phyloP scores from a whole-genome alignment of 1,284 basidiomycete species.

The Cerioporus squamosus region DNA sequence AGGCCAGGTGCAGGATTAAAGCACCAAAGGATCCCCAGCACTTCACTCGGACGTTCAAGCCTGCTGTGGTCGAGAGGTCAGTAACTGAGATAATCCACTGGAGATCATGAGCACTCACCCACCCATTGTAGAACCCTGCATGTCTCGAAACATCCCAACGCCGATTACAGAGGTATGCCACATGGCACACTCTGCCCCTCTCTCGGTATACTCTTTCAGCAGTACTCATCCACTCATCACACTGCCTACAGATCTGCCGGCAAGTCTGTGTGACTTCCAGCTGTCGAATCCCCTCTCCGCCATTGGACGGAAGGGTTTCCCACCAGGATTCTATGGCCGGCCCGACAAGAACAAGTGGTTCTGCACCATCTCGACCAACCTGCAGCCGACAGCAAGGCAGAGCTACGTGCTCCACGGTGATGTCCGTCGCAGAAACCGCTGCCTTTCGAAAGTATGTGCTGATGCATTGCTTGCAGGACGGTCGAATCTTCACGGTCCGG shows the following conservation, averaged over 20 bases:
- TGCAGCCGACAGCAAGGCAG: slow-evolving; percentile 77
- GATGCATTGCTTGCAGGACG: slow-evolving; percentile 58
- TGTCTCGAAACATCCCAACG: slow-evolving; percentile 53
- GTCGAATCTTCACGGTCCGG: slow-evolving; percentile 60
- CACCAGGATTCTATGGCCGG: slow-evolving; percentile 62
- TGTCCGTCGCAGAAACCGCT: slow-evolving; percentile 39
- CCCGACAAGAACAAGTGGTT: slow-evolving; percentile 59
- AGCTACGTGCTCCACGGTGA: slow-evolving; percentile 65
- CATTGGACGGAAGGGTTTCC: slow-evolving; percentile 51
- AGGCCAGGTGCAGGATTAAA: slow-evolving; percentile 45
- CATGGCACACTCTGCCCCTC: too few species aligned
- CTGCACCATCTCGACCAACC: slow-evolving; percentile 73
- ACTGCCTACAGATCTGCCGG: slow-evolving; percentile 25
- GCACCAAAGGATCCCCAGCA: slow-evolving; percentile 56
- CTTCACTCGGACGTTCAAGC: slow-evolving; percentile 44
- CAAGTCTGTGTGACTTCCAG: slow-evolving; percentile 53
- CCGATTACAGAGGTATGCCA: slow-evolving; percentile 56
- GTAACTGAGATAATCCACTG: background rate
- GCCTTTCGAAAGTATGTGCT: background rate
- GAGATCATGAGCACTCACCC: slow-evolving; percentile 35
- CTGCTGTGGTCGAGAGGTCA: slow-evolving; percentile 44
- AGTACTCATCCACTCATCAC: background rate
- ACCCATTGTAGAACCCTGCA: slow-evolving; percentile 31
- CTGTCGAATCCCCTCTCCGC: slow-evolving; percentile 59
- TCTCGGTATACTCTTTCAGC: background rate